phyloP scores from a whole-genome alignment of 441 rosid species.

The Raphanus hybrid region DNA sequence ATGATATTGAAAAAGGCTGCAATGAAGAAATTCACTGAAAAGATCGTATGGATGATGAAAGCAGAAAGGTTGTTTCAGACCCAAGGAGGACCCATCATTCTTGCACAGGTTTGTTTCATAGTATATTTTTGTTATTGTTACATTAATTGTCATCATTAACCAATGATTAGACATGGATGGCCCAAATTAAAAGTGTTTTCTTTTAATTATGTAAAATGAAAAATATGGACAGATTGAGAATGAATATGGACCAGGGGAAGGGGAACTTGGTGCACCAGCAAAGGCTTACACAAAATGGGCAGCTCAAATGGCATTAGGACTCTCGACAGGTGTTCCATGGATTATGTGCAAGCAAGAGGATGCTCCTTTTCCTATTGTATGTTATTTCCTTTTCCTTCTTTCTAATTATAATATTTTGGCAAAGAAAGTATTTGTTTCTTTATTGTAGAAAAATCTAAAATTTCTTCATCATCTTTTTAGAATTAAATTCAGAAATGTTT shows the following conservation, averaged over 20 bases:
- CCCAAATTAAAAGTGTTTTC: not conserved
- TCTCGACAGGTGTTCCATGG: constrained; percentile 76
- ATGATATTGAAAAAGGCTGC: constrained; percentile 48
- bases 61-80: constrained; percentile 61
- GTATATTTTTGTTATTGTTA: constrained; percentile 25
- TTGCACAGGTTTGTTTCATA: constrained; percentile 59
- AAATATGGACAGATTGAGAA: constrained; percentile 61
- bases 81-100: constrained; percentile 78
- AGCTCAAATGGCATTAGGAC: constrained; percentile 73
- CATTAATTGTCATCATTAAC: constrained; percentile 24
- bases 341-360: constrained; percentile 85
- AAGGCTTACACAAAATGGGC: constrained; percentile 68
- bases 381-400: constrained; percentile 23
- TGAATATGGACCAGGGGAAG: constrained; percentile 68
- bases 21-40: constrained; percentile 69
- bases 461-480: not conserved
- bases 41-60: constrained; percentile 77
- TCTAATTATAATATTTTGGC: not conserved
- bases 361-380: constrained; percentile 70
- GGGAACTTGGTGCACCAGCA: constrained; percentile 63
- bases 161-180: not conserved
- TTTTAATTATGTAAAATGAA: not conserved
- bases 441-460: not conserved
- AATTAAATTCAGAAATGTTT: not conserved
- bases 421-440: not conserved